Evolutionary conservation across 495 filamentous ascomycete genomes (phyloP).

Genomic region (Lepidopterella palustris): DNA sequence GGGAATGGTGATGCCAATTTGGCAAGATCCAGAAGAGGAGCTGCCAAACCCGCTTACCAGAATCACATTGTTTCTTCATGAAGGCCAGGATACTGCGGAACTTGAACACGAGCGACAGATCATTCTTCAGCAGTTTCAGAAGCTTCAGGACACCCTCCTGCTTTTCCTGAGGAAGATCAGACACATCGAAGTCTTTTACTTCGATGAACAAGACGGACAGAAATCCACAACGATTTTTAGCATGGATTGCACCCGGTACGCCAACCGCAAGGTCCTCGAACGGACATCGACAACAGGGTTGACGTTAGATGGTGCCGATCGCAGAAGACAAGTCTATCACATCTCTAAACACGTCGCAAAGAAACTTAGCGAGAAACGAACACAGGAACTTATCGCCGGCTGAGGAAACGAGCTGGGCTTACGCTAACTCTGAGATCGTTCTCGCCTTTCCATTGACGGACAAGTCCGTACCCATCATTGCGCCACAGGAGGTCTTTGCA

Average conservation of each 20-base stretch:
- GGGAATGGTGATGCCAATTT: neutral
- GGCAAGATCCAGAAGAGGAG: neutral
- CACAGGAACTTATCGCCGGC: neutral
- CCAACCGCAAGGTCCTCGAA: too few species aligned
- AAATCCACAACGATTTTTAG: neutral
- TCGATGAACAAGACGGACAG: conserved; percentile 24
- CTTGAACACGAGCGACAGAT: conserved; percentile 18
- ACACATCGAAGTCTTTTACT: conserved; percentile 30
- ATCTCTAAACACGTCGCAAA: neutral
- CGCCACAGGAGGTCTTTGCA: conserved; percentile 34
- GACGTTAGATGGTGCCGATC: too few species aligned
- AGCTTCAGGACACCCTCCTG: conserved; percentile 35
- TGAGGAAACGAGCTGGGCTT: conserved; percentile 10
- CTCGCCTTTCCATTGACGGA: conserved; percentile 40
- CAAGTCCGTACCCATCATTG: conserved; percentile 25
- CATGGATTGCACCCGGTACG: neutral
- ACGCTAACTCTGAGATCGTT: conserved; percentile 31
- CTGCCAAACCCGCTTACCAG: neutral
- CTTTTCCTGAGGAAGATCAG: conserved; percentile 39
- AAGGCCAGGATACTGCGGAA: neutral
- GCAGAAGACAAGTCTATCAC: neutral
- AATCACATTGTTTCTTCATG: conserved; percentile 2
- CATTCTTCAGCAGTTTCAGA: conserved; percentile 31
- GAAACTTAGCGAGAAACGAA: neutral
- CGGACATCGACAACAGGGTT: too few species aligned